These are phyloP conservation scores for Aurantiochytrium sp. DNA, from an alignment of 108 stramenopile genomes.

Conservation along the genomic window DNA sequence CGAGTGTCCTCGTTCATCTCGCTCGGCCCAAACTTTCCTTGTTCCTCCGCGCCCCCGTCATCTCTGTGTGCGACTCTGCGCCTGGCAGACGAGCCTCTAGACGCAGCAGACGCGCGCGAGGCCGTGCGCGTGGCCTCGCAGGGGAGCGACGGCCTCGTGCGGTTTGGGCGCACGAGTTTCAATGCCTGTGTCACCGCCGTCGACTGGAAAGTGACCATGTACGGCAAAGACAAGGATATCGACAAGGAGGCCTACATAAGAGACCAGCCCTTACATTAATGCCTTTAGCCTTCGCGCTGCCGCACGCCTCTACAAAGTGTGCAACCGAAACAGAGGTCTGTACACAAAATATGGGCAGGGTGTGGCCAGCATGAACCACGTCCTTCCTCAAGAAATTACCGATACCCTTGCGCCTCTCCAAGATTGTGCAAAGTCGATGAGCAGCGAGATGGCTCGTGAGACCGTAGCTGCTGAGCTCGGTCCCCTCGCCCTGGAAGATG, in stretches of 20 bases:
- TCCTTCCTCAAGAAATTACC: conserved; percentile 22
- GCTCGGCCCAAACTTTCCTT: too few relatives aligned
- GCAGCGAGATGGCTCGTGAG: background rate
- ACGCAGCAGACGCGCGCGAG: background rate
- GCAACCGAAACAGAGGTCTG: conserved; percentile 21
- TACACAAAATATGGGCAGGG: conserved; percentile 18
- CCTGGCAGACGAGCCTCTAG: too few relatives aligned
- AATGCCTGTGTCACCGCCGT: conserved; percentile 2
- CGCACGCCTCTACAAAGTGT: conserved; percentile 5
- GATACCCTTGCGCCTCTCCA: conserved; percentile 4
- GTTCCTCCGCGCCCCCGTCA: too few relatives aligned
- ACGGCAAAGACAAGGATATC: background rate
- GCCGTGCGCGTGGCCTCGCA: background rate
- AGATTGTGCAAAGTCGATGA: background rate
- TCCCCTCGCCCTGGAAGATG: background rate
- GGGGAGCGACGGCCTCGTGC: background rate
- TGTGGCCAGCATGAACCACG: conserved; percentile 5
- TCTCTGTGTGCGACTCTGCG: too few relatives aligned
- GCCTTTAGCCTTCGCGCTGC: background rate
- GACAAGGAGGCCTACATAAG: background rate
- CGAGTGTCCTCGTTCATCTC: too few relatives aligned
- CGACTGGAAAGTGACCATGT: background rate
- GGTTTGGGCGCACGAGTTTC: background rate
- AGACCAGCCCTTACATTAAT: background rate
- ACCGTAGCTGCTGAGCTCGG: conserved; percentile 15